Evolutionary conservation across 306 rosid species (phyloP).

Genomic region (Canavalia ensiformis): DNA sequence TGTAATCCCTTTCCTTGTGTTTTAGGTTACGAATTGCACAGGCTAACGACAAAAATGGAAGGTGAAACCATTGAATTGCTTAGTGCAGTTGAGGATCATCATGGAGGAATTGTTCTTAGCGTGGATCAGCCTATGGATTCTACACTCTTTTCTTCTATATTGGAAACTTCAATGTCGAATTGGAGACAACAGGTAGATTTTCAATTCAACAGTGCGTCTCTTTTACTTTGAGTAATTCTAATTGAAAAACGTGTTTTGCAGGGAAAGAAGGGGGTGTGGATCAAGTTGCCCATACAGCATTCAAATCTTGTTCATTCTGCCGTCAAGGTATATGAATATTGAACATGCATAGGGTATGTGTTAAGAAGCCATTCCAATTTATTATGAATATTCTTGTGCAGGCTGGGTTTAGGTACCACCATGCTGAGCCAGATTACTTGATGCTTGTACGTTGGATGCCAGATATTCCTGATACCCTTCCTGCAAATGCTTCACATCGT

Average conservation of each 20-base stretch:
- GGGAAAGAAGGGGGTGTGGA: conserved; percentile 87
- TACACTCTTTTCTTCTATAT: conserved; percentile 50
- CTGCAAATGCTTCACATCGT: conserved; percentile 87
- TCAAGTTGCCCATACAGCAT: conserved; percentile 69
- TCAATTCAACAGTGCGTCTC: background rate
- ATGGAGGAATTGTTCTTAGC: conserved; percentile 70
- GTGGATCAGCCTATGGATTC: conserved; percentile 64
- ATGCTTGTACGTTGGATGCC: conserved; percentile 87
- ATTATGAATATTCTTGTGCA: conserved; percentile 40
- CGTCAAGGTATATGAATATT: conserved; percentile 61
- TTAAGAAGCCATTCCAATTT: background rate
- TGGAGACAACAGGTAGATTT: conserved; percentile 70
- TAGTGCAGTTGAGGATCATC: conserved; percentile 56
- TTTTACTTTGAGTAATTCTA: background rate
- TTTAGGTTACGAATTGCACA: too few relatives aligned
- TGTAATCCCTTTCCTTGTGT: too few relatives aligned
- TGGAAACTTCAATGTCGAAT: conserved; percentile 60
- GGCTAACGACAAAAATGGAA: conserved; percentile 41
- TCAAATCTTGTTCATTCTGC: conserved; percentile 71
- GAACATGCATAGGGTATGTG: too few relatives aligned
- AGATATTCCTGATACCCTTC: conserved; percentile 61
- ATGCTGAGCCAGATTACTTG: conserved; percentile 83
- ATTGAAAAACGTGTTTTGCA: conserved; percentile 35
- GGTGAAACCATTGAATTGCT: conserved; percentile 50
- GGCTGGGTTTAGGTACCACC: conserved; percentile 89